A percentile compares a stretch with the other conserved stretches of the same genome.
Conservation (phyloP, 2,329 filamentous ascomycete genomes). For the Fusarium sp. region DNA sequence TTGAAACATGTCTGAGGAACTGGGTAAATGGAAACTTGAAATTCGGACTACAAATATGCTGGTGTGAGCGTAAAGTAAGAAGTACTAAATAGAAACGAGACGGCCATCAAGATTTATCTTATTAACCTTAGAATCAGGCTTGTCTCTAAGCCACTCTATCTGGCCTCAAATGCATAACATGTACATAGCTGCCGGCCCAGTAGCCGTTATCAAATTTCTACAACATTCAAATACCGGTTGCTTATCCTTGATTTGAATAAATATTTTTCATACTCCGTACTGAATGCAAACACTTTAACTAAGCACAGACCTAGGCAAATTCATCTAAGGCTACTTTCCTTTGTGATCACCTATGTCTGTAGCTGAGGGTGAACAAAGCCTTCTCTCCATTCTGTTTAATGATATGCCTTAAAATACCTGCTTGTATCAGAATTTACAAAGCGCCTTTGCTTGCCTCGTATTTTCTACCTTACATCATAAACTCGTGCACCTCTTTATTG, state of each 20-base stretch:
- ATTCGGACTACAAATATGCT: neutral
- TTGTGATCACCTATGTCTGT: neutral
- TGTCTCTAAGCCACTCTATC: slow-evolving; percentile 8
- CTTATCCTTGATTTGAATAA: neutral
- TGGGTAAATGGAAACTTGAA: neutral
- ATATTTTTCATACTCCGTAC: too few relatives aligned
- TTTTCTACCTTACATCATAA: neutral
- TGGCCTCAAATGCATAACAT: slow-evolving; percentile 11
- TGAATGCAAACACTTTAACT: neutral
- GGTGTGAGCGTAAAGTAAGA: neutral
- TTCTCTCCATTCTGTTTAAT: neutral
- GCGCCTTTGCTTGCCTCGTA: neutral
- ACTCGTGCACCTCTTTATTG: neutral
- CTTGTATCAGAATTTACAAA: neutral
- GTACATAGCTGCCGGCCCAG: slow-evolving; percentile 30
- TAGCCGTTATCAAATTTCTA: slow-evolving; percentile 15
- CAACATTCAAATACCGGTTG: neutral
- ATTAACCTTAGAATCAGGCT: neutral
- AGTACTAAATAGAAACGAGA: neutral
- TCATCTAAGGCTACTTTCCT: neutral
- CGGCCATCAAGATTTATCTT: slow-evolving; percentile 11
- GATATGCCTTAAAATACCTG: too few relatives aligned
- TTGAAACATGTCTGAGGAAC: neutral
- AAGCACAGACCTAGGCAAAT: neutral
- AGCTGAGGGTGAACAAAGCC: neutral